Conservation (phyloP, 192 early-diverging fungal species). For the Paraglomus occultum region DNA sequence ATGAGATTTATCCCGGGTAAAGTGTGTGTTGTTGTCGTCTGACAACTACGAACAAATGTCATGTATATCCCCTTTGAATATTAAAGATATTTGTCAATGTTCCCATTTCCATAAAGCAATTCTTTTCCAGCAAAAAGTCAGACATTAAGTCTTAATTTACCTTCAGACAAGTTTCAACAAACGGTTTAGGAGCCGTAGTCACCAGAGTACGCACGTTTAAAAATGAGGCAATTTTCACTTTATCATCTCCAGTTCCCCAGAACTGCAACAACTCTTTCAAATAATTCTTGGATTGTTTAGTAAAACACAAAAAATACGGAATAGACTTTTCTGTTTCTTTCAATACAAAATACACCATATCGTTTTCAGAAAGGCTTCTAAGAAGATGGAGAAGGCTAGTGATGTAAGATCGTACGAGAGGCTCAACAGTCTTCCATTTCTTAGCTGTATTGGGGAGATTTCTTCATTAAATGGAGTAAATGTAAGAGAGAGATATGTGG, state of each 20-base stretch:
- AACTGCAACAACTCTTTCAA: conserved; percentile 66
- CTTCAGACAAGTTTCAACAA: conserved; percentile 37
- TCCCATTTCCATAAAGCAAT: conserved; percentile 22
- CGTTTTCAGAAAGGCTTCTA: conserved; percentile 77
- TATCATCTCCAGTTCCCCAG: conserved; percentile 52
- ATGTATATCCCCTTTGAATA: conserved; percentile 79
- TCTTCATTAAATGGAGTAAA: conserved; percentile 31
- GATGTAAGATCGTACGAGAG: conserved; percentile 82
- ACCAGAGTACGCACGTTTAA: conserved; percentile 78
- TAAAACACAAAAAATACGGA: conserved; percentile 80
- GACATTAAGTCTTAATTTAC: conserved; percentile 16
- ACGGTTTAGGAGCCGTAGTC: conserved; percentile 32
- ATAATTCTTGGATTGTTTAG: conserved; percentile 78
- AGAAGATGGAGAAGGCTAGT: conserved; percentile 72
- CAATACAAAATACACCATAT: conserved; percentile 82
- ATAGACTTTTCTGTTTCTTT: conserved; percentile 75
- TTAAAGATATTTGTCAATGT: background rate
- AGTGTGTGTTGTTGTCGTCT: conserved; percentile 76
- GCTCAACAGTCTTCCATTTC: conserved; percentile 74
- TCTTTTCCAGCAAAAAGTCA: background rate
- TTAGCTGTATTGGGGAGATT: conserved; percentile 39
- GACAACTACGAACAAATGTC: conserved; percentile 75
- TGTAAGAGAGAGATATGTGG: background rate
- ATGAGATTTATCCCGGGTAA: conserved; percentile 86
- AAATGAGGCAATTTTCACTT: conserved; percentile 78